These are phyloP conservation scores for Solanum neorickii DNA, from an alignment of 257 asterid species.

Conservation along the genomic window DNA sequence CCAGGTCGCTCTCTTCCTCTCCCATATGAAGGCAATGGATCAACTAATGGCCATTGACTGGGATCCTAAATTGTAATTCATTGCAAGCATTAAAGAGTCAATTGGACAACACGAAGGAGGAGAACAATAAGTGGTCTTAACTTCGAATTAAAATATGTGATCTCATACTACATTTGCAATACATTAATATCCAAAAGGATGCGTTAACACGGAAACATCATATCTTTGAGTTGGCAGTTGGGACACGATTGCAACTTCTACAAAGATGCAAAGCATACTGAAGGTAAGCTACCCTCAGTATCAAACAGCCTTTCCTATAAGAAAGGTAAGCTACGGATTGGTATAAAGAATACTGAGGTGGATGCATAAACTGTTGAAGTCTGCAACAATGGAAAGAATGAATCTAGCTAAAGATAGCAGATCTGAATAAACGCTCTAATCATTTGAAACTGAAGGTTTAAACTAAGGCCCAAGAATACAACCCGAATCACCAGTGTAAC, in stretches of 20 bases:
- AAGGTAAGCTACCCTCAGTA: background rate
- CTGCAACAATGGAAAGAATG: background rate
- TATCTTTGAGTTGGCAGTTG: background rate
- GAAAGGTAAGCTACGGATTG: background rate
- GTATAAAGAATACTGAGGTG: background rate
- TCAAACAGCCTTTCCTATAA: background rate
- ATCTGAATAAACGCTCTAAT: background rate
- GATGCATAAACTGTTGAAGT: background rate
- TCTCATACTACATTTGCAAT: background rate
- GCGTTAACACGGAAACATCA: background rate
- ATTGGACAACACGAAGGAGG: background rate
- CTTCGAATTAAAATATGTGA: background rate
- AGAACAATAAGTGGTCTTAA: background rate
- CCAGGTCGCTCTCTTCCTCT: constrained; percentile 96
- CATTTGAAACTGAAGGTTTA: background rate
- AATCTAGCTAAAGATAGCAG: background rate
- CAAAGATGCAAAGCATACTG: background rate
- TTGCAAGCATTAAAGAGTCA: background rate
- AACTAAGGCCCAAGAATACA: background rate
- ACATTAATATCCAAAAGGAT: background rate
- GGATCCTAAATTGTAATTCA: constrained; percentile 40
- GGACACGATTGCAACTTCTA: background rate
- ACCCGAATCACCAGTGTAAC: background rate
- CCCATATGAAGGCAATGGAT: constrained; percentile 91
- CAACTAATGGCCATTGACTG: constrained; percentile 60